Conservation (phyloP, 768 basidiomycete genomes). For the Astraeus odoratus region DNA sequence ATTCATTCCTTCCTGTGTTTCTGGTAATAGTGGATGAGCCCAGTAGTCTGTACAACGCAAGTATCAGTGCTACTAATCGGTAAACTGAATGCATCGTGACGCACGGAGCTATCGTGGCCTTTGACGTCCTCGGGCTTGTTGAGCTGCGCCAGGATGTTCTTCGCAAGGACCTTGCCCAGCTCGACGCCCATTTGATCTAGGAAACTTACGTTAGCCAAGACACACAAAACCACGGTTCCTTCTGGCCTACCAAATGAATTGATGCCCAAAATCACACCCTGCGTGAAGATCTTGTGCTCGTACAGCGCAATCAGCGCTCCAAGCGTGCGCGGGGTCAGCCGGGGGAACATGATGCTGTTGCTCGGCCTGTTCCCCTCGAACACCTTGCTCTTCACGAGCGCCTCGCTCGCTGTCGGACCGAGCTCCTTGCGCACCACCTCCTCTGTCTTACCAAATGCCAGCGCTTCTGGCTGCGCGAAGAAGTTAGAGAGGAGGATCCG, state of each 20-base stretch:
- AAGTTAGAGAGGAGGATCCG: conserved; percentile 96
- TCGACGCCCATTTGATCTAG: conserved; percentile 99
- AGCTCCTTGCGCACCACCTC: conserved; percentile 71
- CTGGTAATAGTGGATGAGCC: conserved; percentile 96
- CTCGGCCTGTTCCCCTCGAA: conserved; percentile 97
- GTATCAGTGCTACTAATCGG: conserved; percentile 5
- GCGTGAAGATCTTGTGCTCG: conserved; percentile 99
- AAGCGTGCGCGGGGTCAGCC: conserved; percentile 83
- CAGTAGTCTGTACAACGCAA: conserved; percentile 62
- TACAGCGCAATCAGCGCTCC: conserved; percentile 87
- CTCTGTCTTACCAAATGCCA: conserved; percentile 97
- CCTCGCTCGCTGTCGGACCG: conserved; percentile 65
- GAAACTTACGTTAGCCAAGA: neutral
- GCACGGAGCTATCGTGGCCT: conserved; percentile 82
- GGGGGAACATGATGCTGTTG: conserved; percentile 93
- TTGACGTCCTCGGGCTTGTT: conserved; percentile 69
- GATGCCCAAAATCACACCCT: conserved; percentile 97
- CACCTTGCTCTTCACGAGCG: conserved; percentile 92
- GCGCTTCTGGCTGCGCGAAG: conserved; percentile 96
- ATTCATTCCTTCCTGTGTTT: conserved; percentile 69
- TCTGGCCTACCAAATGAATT: conserved; percentile 83
- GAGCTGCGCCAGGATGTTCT: conserved; percentile 89
- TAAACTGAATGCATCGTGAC: conserved; percentile 7
- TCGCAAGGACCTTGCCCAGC: conserved; percentile 94
- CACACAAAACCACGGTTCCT: neutral